Conservation (phyloP, 305 asterid species). For the Euphrasia arctica region DNA sequence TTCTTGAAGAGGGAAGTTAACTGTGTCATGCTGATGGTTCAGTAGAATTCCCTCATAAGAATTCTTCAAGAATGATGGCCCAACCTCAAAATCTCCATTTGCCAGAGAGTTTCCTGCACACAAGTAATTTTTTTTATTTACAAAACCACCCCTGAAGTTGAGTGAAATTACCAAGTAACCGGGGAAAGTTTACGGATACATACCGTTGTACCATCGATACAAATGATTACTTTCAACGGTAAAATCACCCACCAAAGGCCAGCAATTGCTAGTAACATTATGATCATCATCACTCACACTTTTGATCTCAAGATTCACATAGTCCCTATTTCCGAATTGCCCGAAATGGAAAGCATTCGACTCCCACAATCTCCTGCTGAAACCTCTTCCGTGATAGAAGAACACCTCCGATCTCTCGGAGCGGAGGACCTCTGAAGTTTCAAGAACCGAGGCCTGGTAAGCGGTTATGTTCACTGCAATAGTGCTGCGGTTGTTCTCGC, state of each 20-base stretch:
- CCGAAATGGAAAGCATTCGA: conserved; percentile 27
- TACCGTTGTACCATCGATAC: conserved; percentile 31
- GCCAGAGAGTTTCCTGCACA: conserved; percentile 25
- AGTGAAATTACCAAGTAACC: too few relatives aligned
- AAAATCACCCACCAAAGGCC: conserved; percentile 36
- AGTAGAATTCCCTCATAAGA: conserved; percentile 27
- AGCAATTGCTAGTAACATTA: conserved; percentile 15
- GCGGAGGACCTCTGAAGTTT: neutral
- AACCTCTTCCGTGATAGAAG: conserved; percentile 13
- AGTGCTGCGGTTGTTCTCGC: conserved; percentile 12
- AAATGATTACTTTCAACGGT: conserved; percentile 3
- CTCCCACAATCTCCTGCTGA: conserved; percentile 25
- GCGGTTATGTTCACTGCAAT: conserved; percentile 20
- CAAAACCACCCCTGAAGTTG: too few relatives aligned
- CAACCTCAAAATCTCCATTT: conserved; percentile 33
- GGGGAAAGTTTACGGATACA: neutral
- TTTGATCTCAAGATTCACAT: conserved; percentile 26
- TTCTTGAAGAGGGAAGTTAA: conserved; percentile 25
- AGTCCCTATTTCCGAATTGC: conserved; percentile 16
- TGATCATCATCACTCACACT: conserved; percentile 5
- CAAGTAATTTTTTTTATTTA: too few relatives aligned
- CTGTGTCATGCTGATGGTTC: neutral
- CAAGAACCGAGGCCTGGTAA: too few relatives aligned
- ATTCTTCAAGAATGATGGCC: conserved; percentile 28
- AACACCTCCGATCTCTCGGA: neutral